Evolutionary conservation across 495 filamentous ascomycete genomes (phyloP).

Genomic region (Aspergillus bertholletiae): DNA sequence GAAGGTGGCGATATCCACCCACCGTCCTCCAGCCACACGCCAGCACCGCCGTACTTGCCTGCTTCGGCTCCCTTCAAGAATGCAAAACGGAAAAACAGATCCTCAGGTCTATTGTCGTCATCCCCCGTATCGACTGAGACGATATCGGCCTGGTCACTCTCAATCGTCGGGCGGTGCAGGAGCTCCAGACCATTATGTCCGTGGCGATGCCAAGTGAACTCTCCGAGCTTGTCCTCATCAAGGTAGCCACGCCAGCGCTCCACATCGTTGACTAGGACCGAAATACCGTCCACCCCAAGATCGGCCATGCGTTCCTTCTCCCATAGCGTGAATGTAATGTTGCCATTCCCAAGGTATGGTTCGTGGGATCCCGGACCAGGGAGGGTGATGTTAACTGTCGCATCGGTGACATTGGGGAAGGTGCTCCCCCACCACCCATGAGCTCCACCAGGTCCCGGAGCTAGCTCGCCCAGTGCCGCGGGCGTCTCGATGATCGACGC

Average conservation of each 20-base stretch:
- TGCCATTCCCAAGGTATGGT: conserved; percentile 37
- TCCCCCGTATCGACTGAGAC: conserved; percentile 23
- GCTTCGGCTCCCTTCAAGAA: conserved; percentile 67
- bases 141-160: conserved; percentile 8
- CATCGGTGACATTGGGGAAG: conserved; percentile 58
- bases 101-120: conserved; percentile 38
- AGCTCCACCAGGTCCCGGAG: conserved; percentile 27
- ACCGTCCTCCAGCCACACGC: conserved; percentile 67
- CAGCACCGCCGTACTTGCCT: conserved; percentile 78
- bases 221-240: conserved; percentile 41
- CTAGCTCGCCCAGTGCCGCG: conserved; percentile 51
- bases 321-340: conserved; percentile 58
- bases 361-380: conserved; percentile 25
- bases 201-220: conserved; percentile 47
- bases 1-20: conserved; percentile 55
- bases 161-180: conserved; percentile 18
- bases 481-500: conserved; percentile 86
- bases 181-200: conserved; percentile 42
- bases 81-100: conserved; percentile 82
- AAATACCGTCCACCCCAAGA: conserved; percentile 81
- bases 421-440: conserved; percentile 58
- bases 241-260: conserved; percentile 70
- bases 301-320: conserved; percentile 41
- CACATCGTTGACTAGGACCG: conserved; percentile 90
- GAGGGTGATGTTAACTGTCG: conserved; percentile 50